Evolutionary conservation across 2,329 filamentous ascomycete species (phyloP).

Genomic region (Stemphylium beticola): DNA sequence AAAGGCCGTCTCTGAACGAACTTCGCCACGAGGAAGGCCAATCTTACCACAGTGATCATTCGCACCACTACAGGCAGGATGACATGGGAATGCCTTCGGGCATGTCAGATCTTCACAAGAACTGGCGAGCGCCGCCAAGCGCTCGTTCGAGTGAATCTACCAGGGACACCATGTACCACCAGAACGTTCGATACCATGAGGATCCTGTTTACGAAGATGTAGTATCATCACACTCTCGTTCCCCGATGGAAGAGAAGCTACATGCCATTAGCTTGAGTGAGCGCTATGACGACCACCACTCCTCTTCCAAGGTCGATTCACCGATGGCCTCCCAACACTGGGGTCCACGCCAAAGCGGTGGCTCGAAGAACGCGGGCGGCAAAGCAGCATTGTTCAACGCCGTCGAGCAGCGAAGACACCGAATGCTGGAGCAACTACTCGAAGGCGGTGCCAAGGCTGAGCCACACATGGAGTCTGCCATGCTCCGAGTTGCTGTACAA

Average conservation of each 20-base stretch:
- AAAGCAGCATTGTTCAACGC: constrained; percentile 57
- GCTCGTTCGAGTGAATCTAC: constrained; percentile 36
- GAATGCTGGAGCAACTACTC: constrained; percentile 53
- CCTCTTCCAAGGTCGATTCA: constrained; percentile 27
- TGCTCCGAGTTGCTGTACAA: constrained; percentile 39
- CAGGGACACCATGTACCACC: constrained; percentile 36
- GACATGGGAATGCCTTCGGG: constrained; percentile 24
- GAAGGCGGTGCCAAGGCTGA: constrained; percentile 42
- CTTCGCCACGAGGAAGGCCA: constrained; percentile 20
- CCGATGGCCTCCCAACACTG: constrained; percentile 21
- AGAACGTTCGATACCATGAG: constrained; percentile 26
- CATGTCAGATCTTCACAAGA: constrained; percentile 34
- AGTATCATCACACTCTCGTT: constrained; percentile 28
- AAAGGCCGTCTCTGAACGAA: constrained; percentile 29
- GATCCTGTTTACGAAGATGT: constrained; percentile 32
- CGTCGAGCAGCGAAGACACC: constrained; percentile 69
- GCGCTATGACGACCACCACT: constrained; percentile 28
- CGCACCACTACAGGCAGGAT: constrained; percentile 23
- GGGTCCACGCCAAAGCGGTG: constrained; percentile 28
- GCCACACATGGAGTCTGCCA: constrained; percentile 36
- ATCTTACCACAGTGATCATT: constrained; percentile 18
- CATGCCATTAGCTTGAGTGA: constrained; percentile 33
- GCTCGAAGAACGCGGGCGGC: constrained; percentile 40
- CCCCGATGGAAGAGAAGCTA: constrained; percentile 34
- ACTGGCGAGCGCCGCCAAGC: constrained; percentile 39